A percentile compares a stretch with the other conserved stretches of the same genome.
Conservation (phyloP, 441 rosid species). For the Pelargonium exstipulatum region DNA sequence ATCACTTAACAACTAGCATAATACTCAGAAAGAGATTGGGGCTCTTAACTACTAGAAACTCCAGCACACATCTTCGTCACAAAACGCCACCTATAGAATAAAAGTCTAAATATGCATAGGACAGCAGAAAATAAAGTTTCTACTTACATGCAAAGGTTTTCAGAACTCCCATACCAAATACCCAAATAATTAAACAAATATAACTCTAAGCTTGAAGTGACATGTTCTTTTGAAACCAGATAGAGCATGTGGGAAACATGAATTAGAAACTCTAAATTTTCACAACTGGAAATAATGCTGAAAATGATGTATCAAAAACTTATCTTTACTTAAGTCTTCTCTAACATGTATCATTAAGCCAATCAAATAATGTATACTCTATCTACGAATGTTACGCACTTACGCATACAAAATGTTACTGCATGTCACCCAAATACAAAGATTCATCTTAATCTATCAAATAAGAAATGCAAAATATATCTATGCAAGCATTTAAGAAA, state of each 20-base stretch:
- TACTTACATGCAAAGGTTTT: not conserved
- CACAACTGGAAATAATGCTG: not conserved
- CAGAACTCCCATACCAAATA: not conserved
- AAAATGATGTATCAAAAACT: too few species aligned
- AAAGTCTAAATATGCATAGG: not conserved
- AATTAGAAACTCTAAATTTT: not conserved
- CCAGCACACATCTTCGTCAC: not conserved
- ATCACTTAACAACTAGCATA: too few species aligned
- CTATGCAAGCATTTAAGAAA: not conserved
- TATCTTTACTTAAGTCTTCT: not conserved
- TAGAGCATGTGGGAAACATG: not conserved
- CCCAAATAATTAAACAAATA: too few species aligned
- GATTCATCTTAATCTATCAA: not conserved
- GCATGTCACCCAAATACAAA: not conserved
- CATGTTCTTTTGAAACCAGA: not conserved
- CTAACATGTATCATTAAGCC: not conserved
- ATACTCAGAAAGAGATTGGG: too few species aligned
- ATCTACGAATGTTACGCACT: not conserved
- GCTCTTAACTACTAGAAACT: not conserved
- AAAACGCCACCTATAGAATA: not conserved
- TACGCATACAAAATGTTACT: not conserved
- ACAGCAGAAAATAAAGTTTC: not conserved
- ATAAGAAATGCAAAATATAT: not conserved
- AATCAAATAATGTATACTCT: not conserved
- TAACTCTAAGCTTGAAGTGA: not conserved